Conservation (phyloP, 768 basidiomycete species). For the Astraeus odoratus region DNA sequence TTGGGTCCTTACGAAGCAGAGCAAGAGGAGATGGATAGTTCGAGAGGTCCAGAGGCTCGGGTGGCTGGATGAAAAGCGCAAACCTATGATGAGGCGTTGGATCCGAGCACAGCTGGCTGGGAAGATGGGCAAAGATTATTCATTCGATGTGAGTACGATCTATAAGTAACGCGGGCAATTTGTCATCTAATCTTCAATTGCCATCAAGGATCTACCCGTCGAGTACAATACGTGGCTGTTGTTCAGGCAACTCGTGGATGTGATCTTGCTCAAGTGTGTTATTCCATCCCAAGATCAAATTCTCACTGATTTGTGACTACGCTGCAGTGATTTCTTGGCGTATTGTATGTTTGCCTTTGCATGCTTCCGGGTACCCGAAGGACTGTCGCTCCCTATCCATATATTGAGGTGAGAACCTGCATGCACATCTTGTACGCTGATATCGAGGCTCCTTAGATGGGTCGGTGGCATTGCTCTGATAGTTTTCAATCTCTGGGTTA, state of each 20-base stretch:
- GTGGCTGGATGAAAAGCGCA: constrained; percentile 77
- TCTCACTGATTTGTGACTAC: constrained; percentile 3
- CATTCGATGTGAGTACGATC: constrained; percentile 66
- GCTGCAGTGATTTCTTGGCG: constrained; percentile 79
- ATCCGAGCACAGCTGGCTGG: constrained; percentile 78
- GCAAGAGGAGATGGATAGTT: constrained; percentile 93
- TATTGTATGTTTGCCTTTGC: constrained; percentile 95
- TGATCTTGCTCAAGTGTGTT: constrained; percentile 90
- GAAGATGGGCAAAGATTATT: constrained; percentile 94
- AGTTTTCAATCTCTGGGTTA: constrained; percentile 96
- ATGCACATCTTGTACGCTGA: background rate
- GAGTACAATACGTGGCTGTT: constrained; percentile 97
- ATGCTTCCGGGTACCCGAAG: constrained; percentile 80
- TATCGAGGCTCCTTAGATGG: constrained; percentile 51
- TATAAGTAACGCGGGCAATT: constrained; percentile 1
- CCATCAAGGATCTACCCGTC: constrained; percentile 68
- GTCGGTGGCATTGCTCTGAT: constrained; percentile 78
- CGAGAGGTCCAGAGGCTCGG: constrained; percentile 67
- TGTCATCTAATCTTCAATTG: constrained; percentile 2
- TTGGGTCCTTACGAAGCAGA: constrained; percentile 91
- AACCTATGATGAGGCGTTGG: constrained; percentile 68
- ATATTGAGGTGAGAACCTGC: constrained; percentile 56
- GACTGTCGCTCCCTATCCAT: constrained; percentile 67
- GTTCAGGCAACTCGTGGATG: constrained; percentile 92
- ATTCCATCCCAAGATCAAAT: background rate